Evolutionary conservation across 257 asterid genomes (phyloP), one percentile per base, ranked within the genome.

Genomic region (Solanum appendiculatum): DNA sequence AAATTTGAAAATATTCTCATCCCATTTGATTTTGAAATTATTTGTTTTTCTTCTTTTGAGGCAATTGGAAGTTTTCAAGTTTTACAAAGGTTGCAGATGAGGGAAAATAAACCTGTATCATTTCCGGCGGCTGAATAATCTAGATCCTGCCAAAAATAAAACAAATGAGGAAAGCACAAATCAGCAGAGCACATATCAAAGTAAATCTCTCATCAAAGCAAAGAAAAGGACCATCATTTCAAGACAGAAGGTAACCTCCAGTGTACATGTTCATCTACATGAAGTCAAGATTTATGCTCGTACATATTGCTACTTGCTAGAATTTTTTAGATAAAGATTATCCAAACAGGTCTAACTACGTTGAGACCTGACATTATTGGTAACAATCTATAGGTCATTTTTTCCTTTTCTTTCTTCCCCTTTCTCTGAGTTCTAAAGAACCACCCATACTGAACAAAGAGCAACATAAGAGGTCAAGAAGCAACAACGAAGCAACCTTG

Each of bases 31-130:
- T 29, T 48, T 18, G 68, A 48, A 31, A 48, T 80, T 42, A 44
- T 42, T 77, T 27, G 4, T 15, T 80, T 78, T 34, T 18, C 7
- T 48, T 81, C 29, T 29, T 81, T 81, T 31, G 12, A 81, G 68
- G 31, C 85, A 29, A 81, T 81, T 46, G 42, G 12, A 29, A 81
- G 29, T 29, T 29, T 81, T 81, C 27, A 29, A 31, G 68, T 48
- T 37, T 10, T 81, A 37, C 20, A 78, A 82, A 68, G n/a, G 78
- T 23, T 83, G 81, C 70, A 60, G 80, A 74, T 29, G 60, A 77
- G 82, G 87, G 48, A 87, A 88, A 58, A 72, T 72, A 86, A 88
- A 94, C 98, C 98, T 94, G 98, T 94, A 89, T 96, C 97, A 68
- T 91, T 83, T 69, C 89, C 95, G 58, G 90, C 91, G 73, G 92